Evolutionary conservation across 257 asterid genomes (phyloP).

Genomic region (Nicotiana tabacum): DNA sequence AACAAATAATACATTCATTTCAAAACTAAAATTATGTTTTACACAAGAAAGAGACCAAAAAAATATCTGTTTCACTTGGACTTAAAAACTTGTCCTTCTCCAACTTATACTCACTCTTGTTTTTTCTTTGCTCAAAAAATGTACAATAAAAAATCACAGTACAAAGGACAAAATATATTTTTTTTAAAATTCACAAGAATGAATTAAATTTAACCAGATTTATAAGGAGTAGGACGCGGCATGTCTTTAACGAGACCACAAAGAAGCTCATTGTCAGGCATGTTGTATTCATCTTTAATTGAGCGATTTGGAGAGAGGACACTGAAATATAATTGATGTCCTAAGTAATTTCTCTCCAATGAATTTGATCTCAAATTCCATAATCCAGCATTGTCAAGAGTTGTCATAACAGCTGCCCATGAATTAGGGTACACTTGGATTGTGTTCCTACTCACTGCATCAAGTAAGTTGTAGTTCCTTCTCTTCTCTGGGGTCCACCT

Average conservation of each 20-base stretch:
- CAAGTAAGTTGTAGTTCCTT: conserved; percentile 42
- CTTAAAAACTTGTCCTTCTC: not conserved
- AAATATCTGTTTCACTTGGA: no score
- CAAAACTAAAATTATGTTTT: no score
- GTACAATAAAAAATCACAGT: not conserved
- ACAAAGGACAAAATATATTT: not conserved
- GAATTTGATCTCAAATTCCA: conserved; percentile 44
- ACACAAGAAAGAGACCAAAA: no score
- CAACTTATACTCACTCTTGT: not conserved
- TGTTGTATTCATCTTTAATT: conserved; percentile 42
- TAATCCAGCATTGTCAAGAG: conserved; percentile 62
- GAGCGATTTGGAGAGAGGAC: conserved; percentile 46
- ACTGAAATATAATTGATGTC: conserved; percentile 55
- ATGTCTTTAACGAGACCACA: conserved; percentile 44
- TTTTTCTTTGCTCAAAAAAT: not conserved
- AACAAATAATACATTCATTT: no score
- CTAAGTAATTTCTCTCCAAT: conserved; percentile 42
- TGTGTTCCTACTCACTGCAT: conserved; percentile 50
- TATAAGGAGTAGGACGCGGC: conserved; percentile 36
- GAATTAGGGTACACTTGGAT: conserved; percentile 52
- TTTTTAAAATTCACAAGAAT: not conserved
- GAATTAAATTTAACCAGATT: no score
- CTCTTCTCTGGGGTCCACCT: conserved; percentile 41
- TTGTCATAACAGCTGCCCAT: conserved; percentile 50
- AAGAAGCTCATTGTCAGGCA: conserved; percentile 21